A percentile compares a stretch with the other conserved stretches of the same genome.
Conservation (phyloP, 2,329 filamentous ascomycete species). For the Exutisphaerella laricina region DNA sequence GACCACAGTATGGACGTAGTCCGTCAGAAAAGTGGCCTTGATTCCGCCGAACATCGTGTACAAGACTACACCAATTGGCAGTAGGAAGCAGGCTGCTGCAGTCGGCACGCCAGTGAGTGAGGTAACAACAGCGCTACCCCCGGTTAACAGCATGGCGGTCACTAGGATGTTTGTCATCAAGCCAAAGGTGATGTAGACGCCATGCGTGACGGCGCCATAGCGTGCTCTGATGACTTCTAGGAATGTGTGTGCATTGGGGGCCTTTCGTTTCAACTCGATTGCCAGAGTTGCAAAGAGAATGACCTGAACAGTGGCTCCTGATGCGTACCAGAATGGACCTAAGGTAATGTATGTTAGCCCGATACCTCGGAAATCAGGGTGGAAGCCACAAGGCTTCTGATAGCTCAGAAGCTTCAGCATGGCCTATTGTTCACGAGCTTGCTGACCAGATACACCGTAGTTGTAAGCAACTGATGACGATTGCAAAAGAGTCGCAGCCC, state of each 20-base stretch:
- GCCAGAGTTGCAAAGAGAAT: constrained; percentile 84
- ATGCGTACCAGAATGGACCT: constrained; percentile 64
- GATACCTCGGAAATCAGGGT: too few species aligned
- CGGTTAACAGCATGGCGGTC: constrained; percentile 81
- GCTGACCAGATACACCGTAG: constrained; percentile 57
- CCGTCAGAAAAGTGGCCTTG: constrained; percentile 81
- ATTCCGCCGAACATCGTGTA: constrained; percentile 74
- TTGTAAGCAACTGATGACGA: constrained; percentile 76
- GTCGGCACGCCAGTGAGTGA: constrained; percentile 69
- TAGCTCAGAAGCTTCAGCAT: too few species aligned
- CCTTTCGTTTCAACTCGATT: constrained; percentile 80
- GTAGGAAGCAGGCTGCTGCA: constrained; percentile 74
- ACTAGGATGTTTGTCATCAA: constrained; percentile 74
- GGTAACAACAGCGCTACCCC: constrained; percentile 65
- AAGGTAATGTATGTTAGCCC: too few species aligned
- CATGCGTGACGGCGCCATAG: constrained; percentile 67
- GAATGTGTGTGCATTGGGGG: constrained; percentile 73
- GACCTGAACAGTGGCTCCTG: constrained; percentile 72
- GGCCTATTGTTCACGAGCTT: too few species aligned
- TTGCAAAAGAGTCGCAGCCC: constrained; percentile 54
- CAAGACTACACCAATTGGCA: constrained; percentile 67
- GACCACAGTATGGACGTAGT: constrained; percentile 81
- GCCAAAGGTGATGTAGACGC: constrained; percentile 76
- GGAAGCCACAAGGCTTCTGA: too few species aligned
- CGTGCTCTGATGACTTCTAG: constrained; percentile 77